phyloP scores from a whole-genome alignment of 2,329 filamentous ascomycete genomes.

The Cladosporium sp. region DNA sequence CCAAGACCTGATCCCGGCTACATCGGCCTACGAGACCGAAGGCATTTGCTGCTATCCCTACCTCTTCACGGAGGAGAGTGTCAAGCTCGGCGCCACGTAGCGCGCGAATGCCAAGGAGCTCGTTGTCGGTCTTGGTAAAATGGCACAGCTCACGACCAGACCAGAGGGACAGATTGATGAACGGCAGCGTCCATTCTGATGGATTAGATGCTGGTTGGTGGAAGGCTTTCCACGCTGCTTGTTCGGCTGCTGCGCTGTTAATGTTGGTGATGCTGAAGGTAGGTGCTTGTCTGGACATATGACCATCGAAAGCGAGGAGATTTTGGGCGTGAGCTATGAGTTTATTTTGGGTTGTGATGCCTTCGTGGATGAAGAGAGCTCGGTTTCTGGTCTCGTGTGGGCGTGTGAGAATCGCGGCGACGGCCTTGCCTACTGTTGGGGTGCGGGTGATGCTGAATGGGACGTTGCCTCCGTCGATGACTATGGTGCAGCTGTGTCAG shows the following conservation, averaged over 20 bases:
- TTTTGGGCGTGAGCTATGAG: neutral
- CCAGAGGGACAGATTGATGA: slow-evolving; percentile 1
- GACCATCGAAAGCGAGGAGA: neutral
- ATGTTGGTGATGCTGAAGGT: neutral
- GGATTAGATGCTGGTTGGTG: neutral
- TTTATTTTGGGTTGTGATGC: neutral
- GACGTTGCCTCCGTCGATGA: slow-evolving; percentile 4
- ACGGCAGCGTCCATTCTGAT: neutral
- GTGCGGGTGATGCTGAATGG: slow-evolving; percentile 5
- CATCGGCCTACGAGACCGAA: neutral
- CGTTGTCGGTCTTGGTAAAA: neutral
- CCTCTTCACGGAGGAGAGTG: neutral
- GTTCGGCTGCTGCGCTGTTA: neutral
- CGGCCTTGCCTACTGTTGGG: neutral
- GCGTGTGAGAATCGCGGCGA: neutral
- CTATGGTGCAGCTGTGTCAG: neutral
- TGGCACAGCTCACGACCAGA: neutral
- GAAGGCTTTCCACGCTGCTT: neutral
- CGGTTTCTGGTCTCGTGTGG: slow-evolving; percentile 6
- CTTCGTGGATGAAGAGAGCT: neutral
- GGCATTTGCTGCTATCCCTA: neutral
- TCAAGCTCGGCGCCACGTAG: neutral
- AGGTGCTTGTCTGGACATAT: neutral
- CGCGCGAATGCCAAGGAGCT: neutral
- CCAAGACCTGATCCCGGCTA: neutral